Evolutionary conservation across 2,329 filamentous ascomycete genomes (phyloP).

Genomic region (Amesomyces nigricolor): DNA sequence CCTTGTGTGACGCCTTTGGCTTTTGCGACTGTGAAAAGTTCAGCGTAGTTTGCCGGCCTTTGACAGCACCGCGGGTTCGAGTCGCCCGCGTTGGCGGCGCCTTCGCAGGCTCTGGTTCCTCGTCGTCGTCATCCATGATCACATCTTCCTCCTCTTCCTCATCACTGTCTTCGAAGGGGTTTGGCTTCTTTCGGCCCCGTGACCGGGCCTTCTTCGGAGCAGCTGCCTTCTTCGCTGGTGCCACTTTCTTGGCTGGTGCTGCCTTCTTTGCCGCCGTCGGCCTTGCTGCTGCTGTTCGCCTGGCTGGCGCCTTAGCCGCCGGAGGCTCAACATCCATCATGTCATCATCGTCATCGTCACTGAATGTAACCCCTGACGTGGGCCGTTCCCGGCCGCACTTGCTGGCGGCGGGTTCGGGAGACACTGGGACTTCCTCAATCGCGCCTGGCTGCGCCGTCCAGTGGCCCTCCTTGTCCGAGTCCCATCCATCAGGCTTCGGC

Average conservation of each 20-base stretch:
- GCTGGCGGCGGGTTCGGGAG: constrained; percentile 30
- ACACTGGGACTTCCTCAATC: constrained; percentile 42
- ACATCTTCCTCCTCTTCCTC: constrained; percentile 35
- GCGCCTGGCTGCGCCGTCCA: constrained; percentile 79
- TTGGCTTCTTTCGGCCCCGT: constrained; percentile 38
- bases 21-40: constrained; percentile 42
- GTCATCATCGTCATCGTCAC: constrained; percentile 44
- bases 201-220: constrained; percentile 42
- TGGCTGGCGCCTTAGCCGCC: constrained; percentile 28
- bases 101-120: constrained; percentile 32
- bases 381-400: constrained; percentile 29
- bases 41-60: constrained; percentile 43
- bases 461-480: constrained; percentile 78
- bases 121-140: constrained; percentile 39
- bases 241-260: constrained; percentile 32
- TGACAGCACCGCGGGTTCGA: constrained; percentile 29
- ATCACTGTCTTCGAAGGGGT: constrained; percentile 34
- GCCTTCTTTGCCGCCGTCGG: constrained; percentile 31
- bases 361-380: constrained; percentile 29
- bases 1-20: constrained; percentile 39
- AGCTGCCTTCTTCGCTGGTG: constrained; percentile 34
- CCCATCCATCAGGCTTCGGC: constrained; percentile 75
- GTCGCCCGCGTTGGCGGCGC: constrained; percentile 34
- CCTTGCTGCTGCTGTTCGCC: constrained; percentile 26
- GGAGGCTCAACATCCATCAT: constrained; percentile 48